Conservation (phyloP, 2,329 filamentous ascomycete genomes). For the Thielaviopsis ethacetica region DNA sequence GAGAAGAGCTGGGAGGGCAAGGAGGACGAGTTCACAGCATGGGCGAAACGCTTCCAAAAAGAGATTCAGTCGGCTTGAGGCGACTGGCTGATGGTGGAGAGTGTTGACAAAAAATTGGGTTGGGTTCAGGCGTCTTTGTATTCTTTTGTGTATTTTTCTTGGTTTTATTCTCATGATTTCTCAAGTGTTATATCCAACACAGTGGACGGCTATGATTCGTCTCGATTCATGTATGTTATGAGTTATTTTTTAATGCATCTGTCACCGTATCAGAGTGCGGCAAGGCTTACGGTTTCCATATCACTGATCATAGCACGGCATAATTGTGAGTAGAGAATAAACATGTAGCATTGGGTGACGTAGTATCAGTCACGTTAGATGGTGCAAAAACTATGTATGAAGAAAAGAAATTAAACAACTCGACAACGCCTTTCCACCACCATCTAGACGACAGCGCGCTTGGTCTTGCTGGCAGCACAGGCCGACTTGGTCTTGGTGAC, state of each 20-base stretch:
- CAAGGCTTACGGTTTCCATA: too few relatives aligned
- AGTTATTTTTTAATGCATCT: too few relatives aligned
- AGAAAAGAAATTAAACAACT: neutral
- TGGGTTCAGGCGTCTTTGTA: neutral
- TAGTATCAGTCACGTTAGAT: neutral
- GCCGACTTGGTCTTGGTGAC: slow-evolving; percentile 3
- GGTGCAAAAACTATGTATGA: neutral
- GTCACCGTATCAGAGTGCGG: too few relatives aligned
- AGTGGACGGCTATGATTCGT: too few relatives aligned
- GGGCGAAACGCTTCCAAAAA: slow-evolving; percentile 45
- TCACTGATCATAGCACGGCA: neutral
- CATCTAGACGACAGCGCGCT: neutral
- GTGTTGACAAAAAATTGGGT: neutral
- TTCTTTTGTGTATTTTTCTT: neutral
- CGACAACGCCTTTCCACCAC: neutral
- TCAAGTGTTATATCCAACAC: too few relatives aligned
- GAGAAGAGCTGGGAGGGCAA: slow-evolving; percentile 44
- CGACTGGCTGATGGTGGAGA: slow-evolving; percentile 11
- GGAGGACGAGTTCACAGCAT: slow-evolving; percentile 62
- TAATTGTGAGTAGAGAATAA: neutral
- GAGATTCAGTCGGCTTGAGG: slow-evolving; percentile 25
- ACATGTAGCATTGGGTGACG: neutral
- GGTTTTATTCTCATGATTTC: neutral
- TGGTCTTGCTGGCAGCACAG: neutral
- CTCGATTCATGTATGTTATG: too few relatives aligned